Conservation (phyloP, 169 alveolate genomes). For the Toxoplasma gondii region DNA sequence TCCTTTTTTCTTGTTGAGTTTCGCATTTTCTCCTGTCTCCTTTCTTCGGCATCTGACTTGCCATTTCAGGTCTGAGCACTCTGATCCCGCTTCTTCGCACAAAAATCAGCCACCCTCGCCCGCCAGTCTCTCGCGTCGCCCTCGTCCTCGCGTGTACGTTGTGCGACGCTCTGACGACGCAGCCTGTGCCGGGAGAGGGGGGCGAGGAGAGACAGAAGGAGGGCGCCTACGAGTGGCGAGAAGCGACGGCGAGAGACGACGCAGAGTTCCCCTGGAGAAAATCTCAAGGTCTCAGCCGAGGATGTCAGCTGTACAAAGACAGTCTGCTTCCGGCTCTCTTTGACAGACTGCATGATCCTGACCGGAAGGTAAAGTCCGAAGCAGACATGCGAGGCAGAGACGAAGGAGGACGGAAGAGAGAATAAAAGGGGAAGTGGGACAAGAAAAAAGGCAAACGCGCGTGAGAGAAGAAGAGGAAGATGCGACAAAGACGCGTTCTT, state of each 20-base stretch:
- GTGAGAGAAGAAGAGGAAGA: no score
- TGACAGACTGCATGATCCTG: neutral
- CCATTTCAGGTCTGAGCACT: neutral
- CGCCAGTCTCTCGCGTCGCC: neutral
- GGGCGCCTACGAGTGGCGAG: neutral
- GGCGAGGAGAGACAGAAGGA: neutral
- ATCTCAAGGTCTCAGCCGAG: neutral
- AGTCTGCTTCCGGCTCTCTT: neutral
- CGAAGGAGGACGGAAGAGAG: no score
- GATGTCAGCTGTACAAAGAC: slow-evolving; percentile 8
- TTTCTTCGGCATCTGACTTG: neutral
- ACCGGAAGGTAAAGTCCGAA: neutral
- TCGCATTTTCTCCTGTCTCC: no score
- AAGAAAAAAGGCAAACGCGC: no score
- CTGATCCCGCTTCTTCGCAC: neutral
- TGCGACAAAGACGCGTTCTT: no score
- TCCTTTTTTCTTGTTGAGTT: no score
- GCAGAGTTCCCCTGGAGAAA: neutral
- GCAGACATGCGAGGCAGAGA: no score
- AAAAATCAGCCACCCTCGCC: neutral
- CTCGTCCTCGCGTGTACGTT: neutral
- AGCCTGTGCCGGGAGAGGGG: neutral
- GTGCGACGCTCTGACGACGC: neutral
- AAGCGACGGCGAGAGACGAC: neutral
- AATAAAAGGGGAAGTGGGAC: no score